Base-by-base conservation (phyloP, 2,329 filamentous ascomycete genomes). In the Neopestalotiopsis rosae region DNA sequence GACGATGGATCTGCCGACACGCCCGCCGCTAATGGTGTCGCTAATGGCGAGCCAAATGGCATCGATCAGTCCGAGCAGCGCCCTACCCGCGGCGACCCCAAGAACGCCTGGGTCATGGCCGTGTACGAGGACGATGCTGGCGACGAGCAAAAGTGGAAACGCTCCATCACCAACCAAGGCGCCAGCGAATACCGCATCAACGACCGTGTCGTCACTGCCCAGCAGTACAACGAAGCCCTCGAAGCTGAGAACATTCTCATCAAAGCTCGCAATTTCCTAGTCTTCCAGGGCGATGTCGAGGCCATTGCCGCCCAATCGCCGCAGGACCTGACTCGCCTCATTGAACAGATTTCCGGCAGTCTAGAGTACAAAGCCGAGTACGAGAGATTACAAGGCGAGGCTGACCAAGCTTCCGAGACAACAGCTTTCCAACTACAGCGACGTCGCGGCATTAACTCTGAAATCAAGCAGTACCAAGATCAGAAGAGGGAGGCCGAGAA, bases 281-380 rank as follows among this genome's bases (percentile, higher is more conserved):
- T 99, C 45, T 99, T 99, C 79, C 96, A 99, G 81, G 97, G 96
- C 73, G 96, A 99, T 78, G 95, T 99, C 20, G 96, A 99, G 80
- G 93, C 94, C 30, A 98, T 99, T 76, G 97, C 96, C 1, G 94
- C 94, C 7, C 96, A 98, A 79, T 97, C 94, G 1, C 94, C 96
- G 0, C 95, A 94, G 74, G 96, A 98, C 76, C 88, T 99, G 52
- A 99, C 96, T 0, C 89, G 94, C 65, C 84, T 99, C 65, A 97
- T 99, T 68, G 96, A 99, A 82, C 96, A 98, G 81, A 98, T 99
- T 71, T 98, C 95, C 1, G 96, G 96, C 61, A 98, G 95, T 80
- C 82, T 98, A 65, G 96, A 99, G 76, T 94, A 95, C 82, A 98
- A 98, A 81, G 89, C 90, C 10, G 94, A 98, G 74, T 99, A 99